Evolutionary conservation across 2,329 filamentous ascomycete genomes (phyloP).

Genomic region (Plenodomus lindquistii): DNA sequence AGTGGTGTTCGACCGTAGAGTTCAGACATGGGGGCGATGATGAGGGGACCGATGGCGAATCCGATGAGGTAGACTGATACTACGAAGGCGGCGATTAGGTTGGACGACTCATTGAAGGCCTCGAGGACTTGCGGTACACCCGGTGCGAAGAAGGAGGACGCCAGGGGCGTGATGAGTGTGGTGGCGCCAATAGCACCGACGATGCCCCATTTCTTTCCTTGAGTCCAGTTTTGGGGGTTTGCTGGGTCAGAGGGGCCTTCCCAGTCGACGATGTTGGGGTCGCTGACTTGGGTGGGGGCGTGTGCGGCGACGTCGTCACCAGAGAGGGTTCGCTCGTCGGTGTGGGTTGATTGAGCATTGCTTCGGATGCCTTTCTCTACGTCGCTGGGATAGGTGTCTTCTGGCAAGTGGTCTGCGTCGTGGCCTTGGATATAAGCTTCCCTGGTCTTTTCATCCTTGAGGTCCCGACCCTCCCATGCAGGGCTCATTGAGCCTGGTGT

Average conservation of each 20-base stretch:
- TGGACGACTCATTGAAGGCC: slow-evolving; percentile 36
- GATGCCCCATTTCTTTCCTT: slow-evolving; percentile 43
- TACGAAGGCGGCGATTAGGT: slow-evolving; percentile 40
- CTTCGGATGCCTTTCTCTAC: slow-evolving; percentile 33
- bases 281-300: slow-evolving; percentile 12
- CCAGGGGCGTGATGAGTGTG: slow-evolving; percentile 46
- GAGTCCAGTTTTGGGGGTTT: slow-evolving; percentile 47
- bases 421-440: slow-evolving; percentile 33
- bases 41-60: slow-evolving; percentile 44
- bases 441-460: slow-evolving; percentile 21
- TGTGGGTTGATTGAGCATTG: slow-evolving; percentile 26
- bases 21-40: slow-evolving; percentile 45
- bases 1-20: slow-evolving; percentile 38
- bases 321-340: slow-evolving; percentile 29
- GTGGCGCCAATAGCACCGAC: slow-evolving; percentile 38
- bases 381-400: slow-evolving; percentile 19
- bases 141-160: slow-evolving; percentile 57
- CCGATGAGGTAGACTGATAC: slow-evolving; percentile 47
- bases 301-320: slow-evolving; percentile 3
- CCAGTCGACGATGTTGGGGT: slow-evolving; percentile 41
- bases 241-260: slow-evolving; percentile 42
- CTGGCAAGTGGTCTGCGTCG: slow-evolving; percentile 26
- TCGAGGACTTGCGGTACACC: slow-evolving; percentile 58
- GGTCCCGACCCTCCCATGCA: slow-evolving; percentile 18
- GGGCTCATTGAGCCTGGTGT: slow-evolving; percentile 24